These are phyloP conservation scores for Suillus brevipes DNA, from an alignment of 768 basidiomycete genomes.

Conservation along the genomic window DNA sequence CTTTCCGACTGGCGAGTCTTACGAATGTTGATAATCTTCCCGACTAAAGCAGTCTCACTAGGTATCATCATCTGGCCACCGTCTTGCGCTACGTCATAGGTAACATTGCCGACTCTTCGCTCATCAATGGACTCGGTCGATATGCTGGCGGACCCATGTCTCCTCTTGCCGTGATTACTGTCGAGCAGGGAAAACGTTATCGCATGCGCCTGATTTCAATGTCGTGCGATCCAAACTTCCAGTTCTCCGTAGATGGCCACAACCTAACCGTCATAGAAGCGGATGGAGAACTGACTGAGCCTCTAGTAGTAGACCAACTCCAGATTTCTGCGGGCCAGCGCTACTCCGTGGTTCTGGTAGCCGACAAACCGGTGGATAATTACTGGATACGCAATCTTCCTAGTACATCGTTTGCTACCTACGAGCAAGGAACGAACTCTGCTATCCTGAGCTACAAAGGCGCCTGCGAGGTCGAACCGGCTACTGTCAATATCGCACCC, in stretches of 20 bases:
- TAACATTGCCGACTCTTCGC: conserved; percentile 29
- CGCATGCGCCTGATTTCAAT: conserved; percentile 34
- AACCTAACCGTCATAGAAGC: conserved; percentile 44
- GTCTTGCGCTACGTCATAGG: conserved; percentile 7
- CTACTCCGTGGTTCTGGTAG: conserved; percentile 31
- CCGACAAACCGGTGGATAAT: conserved; percentile 35
- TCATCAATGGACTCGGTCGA: conserved; percentile 55
- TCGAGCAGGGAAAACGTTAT: conserved; percentile 30
- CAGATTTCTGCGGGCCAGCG: conserved; percentile 38
- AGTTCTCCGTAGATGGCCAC: conserved; percentile 41
- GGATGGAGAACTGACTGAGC: conserved; percentile 36
- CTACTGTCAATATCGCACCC: conserved; percentile 2
- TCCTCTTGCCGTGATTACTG: conserved; percentile 33
- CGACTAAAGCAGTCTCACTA: not conserved
- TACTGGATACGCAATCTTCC: conserved; percentile 40
- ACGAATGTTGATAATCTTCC: not conserved
- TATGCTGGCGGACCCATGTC: conserved; percentile 32
- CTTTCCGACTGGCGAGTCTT: conserved; percentile 37
- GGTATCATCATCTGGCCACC: conserved; percentile 14
- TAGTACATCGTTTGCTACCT: conserved; percentile 24
- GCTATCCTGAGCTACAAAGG: conserved; percentile 42
- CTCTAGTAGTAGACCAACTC: conserved; percentile 38
- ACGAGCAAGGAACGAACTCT: conserved; percentile 34
- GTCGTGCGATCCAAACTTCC: conserved; percentile 42
- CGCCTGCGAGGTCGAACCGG: conserved; percentile 33